These are phyloP conservation scores for Talaromyces sp. DNA, from an alignment of 2,329 filamentous ascomycete species.

Conservation along the genomic window DNA sequence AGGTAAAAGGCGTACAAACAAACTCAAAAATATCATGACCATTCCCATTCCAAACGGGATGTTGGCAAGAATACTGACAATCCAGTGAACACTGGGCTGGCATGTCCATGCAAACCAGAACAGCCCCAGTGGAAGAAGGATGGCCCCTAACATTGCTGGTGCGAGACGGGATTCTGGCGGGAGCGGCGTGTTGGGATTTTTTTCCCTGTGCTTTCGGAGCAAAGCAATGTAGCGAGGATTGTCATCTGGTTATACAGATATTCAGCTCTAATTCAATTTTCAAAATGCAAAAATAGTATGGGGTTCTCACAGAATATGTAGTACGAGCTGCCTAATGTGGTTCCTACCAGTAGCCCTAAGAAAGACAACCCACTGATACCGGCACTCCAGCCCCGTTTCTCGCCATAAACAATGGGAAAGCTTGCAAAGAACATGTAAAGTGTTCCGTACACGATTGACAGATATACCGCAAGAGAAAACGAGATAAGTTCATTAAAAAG, in stretches of 20 bases:
- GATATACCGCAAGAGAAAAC: constrained; percentile 22
- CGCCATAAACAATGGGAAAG: constrained; percentile 24
- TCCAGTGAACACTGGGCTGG: constrained; percentile 34
- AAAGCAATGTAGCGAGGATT: constrained; percentile 35
- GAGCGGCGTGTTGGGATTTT: constrained; percentile 48
- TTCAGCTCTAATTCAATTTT: background rate
- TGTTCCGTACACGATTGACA: constrained; percentile 23
- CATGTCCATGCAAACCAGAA: constrained; percentile 49
- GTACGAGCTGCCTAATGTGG: constrained; percentile 36
- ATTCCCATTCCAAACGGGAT: constrained; percentile 37
- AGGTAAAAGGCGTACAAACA: constrained; percentile 14
- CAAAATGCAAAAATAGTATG: constrained; percentile 33
- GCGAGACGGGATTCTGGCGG: constrained; percentile 54
- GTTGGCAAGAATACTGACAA: constrained; percentile 21
- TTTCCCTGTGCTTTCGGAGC: constrained; percentile 32
- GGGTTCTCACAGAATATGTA: constrained; percentile 30
- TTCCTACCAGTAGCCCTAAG: constrained; percentile 38
- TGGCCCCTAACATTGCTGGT: constrained; percentile 43
- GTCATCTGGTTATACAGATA: constrained; percentile 26
- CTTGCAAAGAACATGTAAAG: constrained; percentile 23
- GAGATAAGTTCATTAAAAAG: constrained; percentile 21
- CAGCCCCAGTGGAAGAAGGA: constrained; percentile 43
- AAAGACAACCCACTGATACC: constrained; percentile 39
- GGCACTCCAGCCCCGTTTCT: constrained; percentile 33
- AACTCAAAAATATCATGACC: constrained; percentile 31